Base-by-base conservation (phyloP, 371 early-diverging fungal species). In the Chytridium lagenaria region DNA sequence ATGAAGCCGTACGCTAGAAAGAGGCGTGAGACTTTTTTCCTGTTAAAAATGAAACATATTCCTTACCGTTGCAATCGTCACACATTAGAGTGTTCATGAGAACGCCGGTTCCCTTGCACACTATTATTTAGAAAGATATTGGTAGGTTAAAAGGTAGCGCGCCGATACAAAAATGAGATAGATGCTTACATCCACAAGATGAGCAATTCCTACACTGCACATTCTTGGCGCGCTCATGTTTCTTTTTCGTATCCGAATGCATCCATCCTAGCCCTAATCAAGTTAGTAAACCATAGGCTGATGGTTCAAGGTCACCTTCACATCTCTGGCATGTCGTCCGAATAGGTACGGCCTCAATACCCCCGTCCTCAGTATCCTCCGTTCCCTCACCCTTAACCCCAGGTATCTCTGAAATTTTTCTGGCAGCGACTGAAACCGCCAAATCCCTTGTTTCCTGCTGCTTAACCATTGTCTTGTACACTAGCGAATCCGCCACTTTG, bases 121-220 rank as follows among this genome's bases (percentile, higher is more conserved):
- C 66, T 66, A 44, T 12, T 19, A 22, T 30, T n/a, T n/a, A 34
- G 2, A 38, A 15, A 12, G 38, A 31, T 38, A 61, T 3, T 33
- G 19, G 22, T 31, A 33, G 23, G 34, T 61, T 33, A 34, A 16
- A 36, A 37, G 7, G 10, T 36, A 5, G 3, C 36, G 37, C 26
- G 30, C 10, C 7, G 10, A 15, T 55, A 7, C 5, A 44, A 44
- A 26, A 36, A 23, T 3, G 28, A 66, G 44, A 40, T 7, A 44
- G 12, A 23, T 10, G 40, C 66, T 66, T 19, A 66, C 66, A 44
- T 19, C 22, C 5, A 28, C 66, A 66, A 16, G 2, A 10, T 16
- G 28, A 28, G 44, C 66, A 66, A n/a, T 66, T 66, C 30, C 40
- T 66, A 37, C 66, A 66, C 44, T 66, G 66, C 2, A 66, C 66